These are phyloP conservation scores for Rhizophora mangle DNA, from an alignment of 345 rosid genomes.

Conservation along the genomic window DNA sequence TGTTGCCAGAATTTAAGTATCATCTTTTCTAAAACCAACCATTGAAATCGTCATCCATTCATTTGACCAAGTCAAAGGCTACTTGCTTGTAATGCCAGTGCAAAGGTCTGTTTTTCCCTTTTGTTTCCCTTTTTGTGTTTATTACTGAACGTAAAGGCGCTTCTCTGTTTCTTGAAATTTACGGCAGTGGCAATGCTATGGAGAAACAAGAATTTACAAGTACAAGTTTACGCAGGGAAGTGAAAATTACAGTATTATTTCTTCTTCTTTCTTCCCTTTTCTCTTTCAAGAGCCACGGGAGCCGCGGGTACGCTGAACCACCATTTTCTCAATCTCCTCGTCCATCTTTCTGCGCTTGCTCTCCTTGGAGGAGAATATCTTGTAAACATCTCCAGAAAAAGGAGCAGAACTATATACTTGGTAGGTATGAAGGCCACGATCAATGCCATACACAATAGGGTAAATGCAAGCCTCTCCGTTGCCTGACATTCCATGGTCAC, in stretches of 20 bases:
- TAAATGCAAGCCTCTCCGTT: conserved; percentile 61
- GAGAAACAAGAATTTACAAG: background rate
- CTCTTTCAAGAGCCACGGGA: conserved; percentile 70
- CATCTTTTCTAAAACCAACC: too few relatives aligned
- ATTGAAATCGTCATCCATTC: too few relatives aligned
- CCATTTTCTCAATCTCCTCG: conserved; percentile 90
- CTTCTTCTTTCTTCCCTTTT: conserved; percentile 57
- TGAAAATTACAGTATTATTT: conserved; percentile 20
- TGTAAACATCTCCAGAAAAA: conserved; percentile 69
- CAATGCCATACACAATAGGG: conserved; percentile 46
- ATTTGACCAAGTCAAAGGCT: too few relatives aligned
- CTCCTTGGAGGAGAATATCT: conserved; percentile 71
- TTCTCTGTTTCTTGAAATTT: conserved; percentile 1
- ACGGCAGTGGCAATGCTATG: background rate
- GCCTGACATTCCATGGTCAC: conserved; percentile 45
- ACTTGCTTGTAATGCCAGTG: too few relatives aligned
- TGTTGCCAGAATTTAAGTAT: too few relatives aligned
- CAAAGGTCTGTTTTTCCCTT: too few relatives aligned
- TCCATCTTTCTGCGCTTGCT: conserved; percentile 64
- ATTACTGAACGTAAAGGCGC: too few relatives aligned
- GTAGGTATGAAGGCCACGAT: conserved; percentile 50
- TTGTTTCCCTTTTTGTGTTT: too few relatives aligned
- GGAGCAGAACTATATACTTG: conserved; percentile 48
- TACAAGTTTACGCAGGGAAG: background rate
- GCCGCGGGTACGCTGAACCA: conserved; percentile 99